Conservation (phyloP, 2,329 filamentous ascomycete genomes). For the Aspergillus neotritici region DNA sequence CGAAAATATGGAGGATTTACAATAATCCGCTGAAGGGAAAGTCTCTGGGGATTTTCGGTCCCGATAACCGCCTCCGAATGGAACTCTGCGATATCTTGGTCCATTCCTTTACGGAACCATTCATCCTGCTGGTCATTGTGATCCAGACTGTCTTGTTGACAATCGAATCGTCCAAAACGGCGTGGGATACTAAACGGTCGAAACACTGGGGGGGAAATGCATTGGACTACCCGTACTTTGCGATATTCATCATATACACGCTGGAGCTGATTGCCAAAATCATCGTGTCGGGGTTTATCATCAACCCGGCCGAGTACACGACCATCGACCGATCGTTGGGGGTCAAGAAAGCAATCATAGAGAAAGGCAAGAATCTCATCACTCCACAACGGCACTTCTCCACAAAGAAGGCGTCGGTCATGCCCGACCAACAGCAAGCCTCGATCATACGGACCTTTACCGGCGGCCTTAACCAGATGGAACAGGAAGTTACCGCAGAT, state of each 20-base stretch:
- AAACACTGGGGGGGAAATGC: constrained; percentile 56
- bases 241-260: constrained; percentile 83
- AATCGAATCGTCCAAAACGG: constrained; percentile 71
- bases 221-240: constrained; percentile 76
- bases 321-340: constrained; percentile 76
- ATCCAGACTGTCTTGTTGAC: constrained; percentile 83
- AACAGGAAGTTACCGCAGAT: constrained; percentile 48
- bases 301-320: constrained; percentile 88
- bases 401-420: constrained; percentile 47
- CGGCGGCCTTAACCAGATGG: constrained; percentile 61
- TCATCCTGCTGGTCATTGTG: constrained; percentile 81
- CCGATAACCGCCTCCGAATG: constrained; percentile 67
- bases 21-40: constrained; percentile 81
- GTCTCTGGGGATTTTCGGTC: constrained; percentile 75
- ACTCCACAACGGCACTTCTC: constrained; percentile 72
- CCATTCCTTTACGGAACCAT: constrained; percentile 77
- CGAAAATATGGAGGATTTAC: constrained; percentile 42
- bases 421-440: constrained; percentile 32
- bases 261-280: constrained; percentile 75
- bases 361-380: constrained; percentile 74
- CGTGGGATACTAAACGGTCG: constrained; percentile 58
- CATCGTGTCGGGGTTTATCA: constrained; percentile 86
- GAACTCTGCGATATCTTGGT: constrained; percentile 78
- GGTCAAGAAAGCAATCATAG: constrained; percentile 64
- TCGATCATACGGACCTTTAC: constrained; percentile 74